Base-by-base conservation (phyloP, 371 early-diverging fungal genomes). In the Capillidium heterosporum region DNA sequence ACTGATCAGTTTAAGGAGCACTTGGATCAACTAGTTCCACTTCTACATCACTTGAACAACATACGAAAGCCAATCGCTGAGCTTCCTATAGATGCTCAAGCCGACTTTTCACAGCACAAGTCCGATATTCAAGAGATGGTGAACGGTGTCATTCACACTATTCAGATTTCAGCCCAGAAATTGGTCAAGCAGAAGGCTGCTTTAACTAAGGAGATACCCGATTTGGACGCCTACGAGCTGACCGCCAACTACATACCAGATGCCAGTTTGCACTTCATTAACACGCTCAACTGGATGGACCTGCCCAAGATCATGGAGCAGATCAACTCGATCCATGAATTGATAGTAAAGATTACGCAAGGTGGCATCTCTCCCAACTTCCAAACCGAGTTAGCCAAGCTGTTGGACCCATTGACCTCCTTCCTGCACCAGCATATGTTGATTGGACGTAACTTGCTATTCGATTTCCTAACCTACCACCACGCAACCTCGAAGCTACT, bases 341-440 rank as follows among this genome's bases (percentile, higher is more conserved):
- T 28, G 28, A 13, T 49, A 65, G 74, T 41, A 64, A 80, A 55
- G 79, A 80, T 59, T 83, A 76, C 53, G 70, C 84, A 2, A 85
- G 85, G 57, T 7, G 7, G 7, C 13, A 35, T 13, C 35, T 7
- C 35, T 13, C 7, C 4, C 13, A 13, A 35, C 4, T 35, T 35
- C 4, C 35, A 35, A 13, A 35, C 13, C 35, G 35, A 13, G 74
- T 85, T 61, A 63, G 85, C 57, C 72, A 85, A 48, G 69, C 72
- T 48, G 50, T 84, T 17, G 64, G 75, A 0, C 68, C 72, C 53
- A 75, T 75, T 60, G 10, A 73, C 71, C 56, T 80, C 80, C 19
- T 78, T 84, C 60, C 59, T 86, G 31, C 71, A 80, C 31, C 86
- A 89, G 56, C 79, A 78, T 51, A 65, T 81, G 66, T 66, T 78